phyloP scores from a whole-genome alignment of 495 filamentous ascomycete genomes.

The Penicillium roqueforti region DNA sequence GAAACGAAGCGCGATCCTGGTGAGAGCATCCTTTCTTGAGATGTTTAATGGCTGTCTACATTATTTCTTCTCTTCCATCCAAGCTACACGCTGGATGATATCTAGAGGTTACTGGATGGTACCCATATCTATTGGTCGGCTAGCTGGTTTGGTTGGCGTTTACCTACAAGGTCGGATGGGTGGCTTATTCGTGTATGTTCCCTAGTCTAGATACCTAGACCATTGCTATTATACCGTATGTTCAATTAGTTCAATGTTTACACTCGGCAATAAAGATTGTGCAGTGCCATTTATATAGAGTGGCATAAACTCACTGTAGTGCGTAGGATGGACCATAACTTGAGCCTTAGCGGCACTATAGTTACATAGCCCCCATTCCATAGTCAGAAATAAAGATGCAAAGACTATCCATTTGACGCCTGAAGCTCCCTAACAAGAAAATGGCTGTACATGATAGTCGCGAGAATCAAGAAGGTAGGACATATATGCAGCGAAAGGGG shows the following conservation, averaged over 20 bases:
- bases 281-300: no score
- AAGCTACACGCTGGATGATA: neutral
- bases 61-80: neutral
- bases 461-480: constrained; percentile 10
- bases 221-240: neutral
- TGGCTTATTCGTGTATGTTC: no score
- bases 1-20: constrained; percentile 38
- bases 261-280: neutral
- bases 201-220: neutral
- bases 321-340: no score
- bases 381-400: constrained; percentile 3
- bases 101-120: neutral
- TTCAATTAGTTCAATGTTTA: neutral
- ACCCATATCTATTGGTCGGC: neutral
- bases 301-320: no score
- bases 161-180: neutral
- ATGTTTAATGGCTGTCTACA: constrained; percentile 2
- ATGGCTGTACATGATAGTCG: constrained; percentile 33
- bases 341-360: no score
- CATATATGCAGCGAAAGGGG: constrained; percentile 17
- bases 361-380: no score
- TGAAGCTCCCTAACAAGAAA: constrained; percentile 32
- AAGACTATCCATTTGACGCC: constrained; percentile 33
- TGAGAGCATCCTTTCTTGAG: constrained; percentile 30
- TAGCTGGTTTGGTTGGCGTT: neutral